These are phyloP conservation scores for Fusarium pseudograminearum DNA, from an alignment of 2,329 filamentous ascomycete genomes.

Conservation along the genomic window DNA sequence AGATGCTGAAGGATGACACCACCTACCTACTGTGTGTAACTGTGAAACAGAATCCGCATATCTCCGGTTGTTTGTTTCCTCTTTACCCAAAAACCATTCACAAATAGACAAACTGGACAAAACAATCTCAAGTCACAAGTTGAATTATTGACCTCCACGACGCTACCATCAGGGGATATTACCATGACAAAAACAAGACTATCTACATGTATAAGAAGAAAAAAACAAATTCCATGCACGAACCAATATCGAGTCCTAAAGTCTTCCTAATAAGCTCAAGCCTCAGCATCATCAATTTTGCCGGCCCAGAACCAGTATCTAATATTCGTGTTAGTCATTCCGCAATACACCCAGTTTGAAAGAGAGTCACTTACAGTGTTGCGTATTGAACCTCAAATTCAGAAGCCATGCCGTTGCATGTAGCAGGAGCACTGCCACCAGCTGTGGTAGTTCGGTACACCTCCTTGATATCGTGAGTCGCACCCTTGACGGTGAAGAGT, in stretches of 20 bases:
- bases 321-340: conserved; percentile 28
- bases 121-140: conserved; percentile 12
- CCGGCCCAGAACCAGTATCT: conserved; percentile 49
- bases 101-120: background rate
- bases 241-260: conserved; percentile 6
- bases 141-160: conserved; percentile 31
- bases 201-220: conserved; percentile 35
- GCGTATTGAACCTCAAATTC: conserved; percentile 83
- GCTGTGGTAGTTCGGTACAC: conserved; percentile 89
- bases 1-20: background rate
- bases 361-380: conserved; percentile 75
- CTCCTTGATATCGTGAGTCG: conserved; percentile 74
- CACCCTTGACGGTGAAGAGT: conserved; percentile 65
- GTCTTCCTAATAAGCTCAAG: conserved; percentile 1
- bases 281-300: conserved; percentile 28
- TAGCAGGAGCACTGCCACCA: conserved; percentile 80
- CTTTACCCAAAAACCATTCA: background rate
- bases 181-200: conserved; percentile 27
- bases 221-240: background rate
- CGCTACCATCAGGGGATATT: conserved; percentile 39
- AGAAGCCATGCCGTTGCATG: conserved; percentile 73
- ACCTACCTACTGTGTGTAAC: background rate
- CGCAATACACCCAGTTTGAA: background rate
- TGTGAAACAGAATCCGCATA: background rate
- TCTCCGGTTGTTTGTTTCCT: background rate